These are phyloP conservation scores for Candida xyloterini DNA, from an alignment of 805 yeast species.

Conservation along the genomic window DNA sequence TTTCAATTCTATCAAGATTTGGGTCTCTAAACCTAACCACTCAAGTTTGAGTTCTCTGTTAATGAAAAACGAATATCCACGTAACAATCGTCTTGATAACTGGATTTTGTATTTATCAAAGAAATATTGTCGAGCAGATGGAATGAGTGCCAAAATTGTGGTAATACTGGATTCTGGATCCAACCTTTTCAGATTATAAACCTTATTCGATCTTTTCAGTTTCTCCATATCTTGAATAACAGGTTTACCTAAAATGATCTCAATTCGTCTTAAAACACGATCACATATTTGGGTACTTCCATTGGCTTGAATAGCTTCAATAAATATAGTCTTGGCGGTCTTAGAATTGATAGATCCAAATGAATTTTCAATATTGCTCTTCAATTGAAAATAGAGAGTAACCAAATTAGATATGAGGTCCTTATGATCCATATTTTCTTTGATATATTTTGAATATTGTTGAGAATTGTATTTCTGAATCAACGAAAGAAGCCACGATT, in stretches of 20 bases:
- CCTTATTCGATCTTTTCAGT: not conserved
- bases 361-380: not conserved
- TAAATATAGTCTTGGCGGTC: not conserved
- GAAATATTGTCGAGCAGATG: constrained; percentile 20
- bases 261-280: constrained; percentile 13
- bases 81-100: constrained; percentile 19
- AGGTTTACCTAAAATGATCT: constrained; percentile 8
- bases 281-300: constrained; percentile 14
- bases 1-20: constrained; percentile 6
- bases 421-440: not conserved
- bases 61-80: constrained; percentile 10
- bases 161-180: not conserved
- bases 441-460: not conserved
- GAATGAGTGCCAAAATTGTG: constrained; percentile 15
- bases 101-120: constrained; percentile 24
- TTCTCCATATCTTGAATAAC: not conserved
- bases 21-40: constrained; percentile 13
- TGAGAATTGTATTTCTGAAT: not conserved
- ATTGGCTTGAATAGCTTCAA: constrained; percentile 2
- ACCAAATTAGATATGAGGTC: not conserved
- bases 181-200: not conserved
- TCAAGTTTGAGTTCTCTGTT: constrained; percentile 1
- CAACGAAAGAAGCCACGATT: not conserved
- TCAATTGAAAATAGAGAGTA: not conserved
- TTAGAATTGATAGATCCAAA: not conserved